phyloP scores from a whole-genome alignment of 371 early-diverging fungal genomes.

The Mycotypha africana region DNA sequence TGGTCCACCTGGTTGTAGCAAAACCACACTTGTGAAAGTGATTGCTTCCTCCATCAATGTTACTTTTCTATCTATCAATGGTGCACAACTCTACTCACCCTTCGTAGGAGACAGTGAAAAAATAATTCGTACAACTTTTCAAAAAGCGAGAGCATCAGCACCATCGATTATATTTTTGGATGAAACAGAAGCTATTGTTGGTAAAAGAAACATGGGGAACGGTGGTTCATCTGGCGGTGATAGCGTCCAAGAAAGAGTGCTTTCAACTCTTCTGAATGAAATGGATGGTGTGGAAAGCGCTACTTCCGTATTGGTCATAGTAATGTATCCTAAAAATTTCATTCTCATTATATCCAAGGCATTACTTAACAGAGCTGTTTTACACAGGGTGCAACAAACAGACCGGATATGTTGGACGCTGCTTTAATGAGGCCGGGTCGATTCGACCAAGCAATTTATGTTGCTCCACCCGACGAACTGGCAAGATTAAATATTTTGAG shows the following conservation, averaged over 20 bases:
- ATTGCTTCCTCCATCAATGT: constrained; percentile 77
- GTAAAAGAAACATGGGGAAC: constrained; percentile 75
- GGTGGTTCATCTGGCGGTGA: constrained; percentile 63
- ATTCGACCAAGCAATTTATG: constrained; percentile 90
- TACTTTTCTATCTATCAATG: constrained; percentile 84
- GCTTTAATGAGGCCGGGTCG: constrained; percentile 95
- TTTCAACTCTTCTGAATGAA: constrained; percentile 91
- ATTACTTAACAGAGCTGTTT: constrained; percentile 1
- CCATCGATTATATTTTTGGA: constrained; percentile 97
- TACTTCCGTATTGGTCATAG: constrained; percentile 74
- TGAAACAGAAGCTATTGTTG: constrained; percentile 98
- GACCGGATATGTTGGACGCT: constrained; percentile 94
- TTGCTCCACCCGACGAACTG: constrained; percentile 83
- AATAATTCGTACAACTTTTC: constrained; percentile 76
- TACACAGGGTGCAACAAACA: constrained; percentile 90
- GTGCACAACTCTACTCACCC: constrained; percentile 86
- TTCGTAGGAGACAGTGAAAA: constrained; percentile 95
- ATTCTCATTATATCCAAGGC: background rate
- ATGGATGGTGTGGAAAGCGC: constrained; percentile 91
- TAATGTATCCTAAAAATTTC: constrained; percentile 15
- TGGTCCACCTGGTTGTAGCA: constrained; percentile 98
- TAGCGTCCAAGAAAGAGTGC: constrained; percentile 81
- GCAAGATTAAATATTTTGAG: constrained; percentile 81
- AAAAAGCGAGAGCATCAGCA: constrained; percentile 77
- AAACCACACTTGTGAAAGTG: constrained; percentile 92